These are phyloP conservation scores for Entomortierella chlamydospora DNA, from an alignment of 192 early-diverging fungal genomes.

Conservation along the genomic window DNA sequence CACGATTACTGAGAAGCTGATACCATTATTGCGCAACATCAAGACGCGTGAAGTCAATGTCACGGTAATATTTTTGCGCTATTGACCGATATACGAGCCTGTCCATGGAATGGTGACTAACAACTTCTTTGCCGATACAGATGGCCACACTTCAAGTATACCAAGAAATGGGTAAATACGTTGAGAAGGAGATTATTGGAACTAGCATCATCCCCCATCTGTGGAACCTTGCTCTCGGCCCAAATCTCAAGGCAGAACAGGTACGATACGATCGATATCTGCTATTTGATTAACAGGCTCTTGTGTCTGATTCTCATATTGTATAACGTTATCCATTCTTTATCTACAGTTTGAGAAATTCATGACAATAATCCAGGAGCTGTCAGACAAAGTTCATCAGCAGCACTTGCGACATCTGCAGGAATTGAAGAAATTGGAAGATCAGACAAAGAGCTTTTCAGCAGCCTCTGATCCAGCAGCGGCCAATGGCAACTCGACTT, in stretches of 20 bases:
- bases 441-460: conserved; percentile 57
- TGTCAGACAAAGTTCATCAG: conserved; percentile 68
- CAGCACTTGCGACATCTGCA: conserved; percentile 72
- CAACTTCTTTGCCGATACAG: conserved; percentile 19
- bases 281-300: background rate
- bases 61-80: conserved; percentile 55
- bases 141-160: conserved; percentile 85
- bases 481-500: conserved; percentile 31
- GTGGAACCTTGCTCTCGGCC: conserved; percentile 81
- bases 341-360: conserved; percentile 68
- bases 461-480: conserved; percentile 27
- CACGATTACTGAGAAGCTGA: conserved; percentile 76
- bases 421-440: conserved; percentile 64
- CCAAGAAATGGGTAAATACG: conserved; percentile 76
- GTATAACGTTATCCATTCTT: background rate
- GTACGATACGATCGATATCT: conserved; percentile 31
- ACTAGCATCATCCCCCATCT: conserved; percentile 81
- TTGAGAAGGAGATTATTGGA: conserved; percentile 82
- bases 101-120: background rate
- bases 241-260: conserved; percentile 75
- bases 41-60: conserved; percentile 82
- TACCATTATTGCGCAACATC: conserved; percentile 83
- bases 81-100: too few relatives aligned
- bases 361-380: conserved; percentile 66
- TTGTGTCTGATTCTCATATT: background rate